Evolutionary conservation across 768 basidiomycete species (phyloP).

Genomic region (Macrolepiota dolichaula): DNA sequence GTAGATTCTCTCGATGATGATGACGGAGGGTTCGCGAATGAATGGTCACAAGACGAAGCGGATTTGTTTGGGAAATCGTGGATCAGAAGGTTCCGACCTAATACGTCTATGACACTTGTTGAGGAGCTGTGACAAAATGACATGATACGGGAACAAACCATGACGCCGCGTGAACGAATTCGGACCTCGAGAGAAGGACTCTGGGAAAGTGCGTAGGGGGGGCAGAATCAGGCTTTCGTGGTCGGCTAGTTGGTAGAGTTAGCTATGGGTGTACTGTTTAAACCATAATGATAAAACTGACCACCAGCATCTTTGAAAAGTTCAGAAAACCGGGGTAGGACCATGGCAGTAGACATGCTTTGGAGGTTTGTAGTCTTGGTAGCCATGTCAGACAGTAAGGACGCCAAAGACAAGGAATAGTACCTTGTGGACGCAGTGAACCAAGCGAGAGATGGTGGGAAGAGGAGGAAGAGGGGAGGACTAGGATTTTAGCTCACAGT

Average conservation of each 20-base stretch:
- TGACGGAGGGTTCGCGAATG: not conserved
- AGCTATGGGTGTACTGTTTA: not conserved
- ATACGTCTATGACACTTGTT: not conserved
- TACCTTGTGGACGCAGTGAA: not conserved
- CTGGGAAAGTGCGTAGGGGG: slow-evolving; percentile 11
- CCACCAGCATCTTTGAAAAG: not conserved
- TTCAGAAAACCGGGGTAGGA: slow-evolving; percentile 5
- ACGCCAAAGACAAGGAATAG: not conserved
- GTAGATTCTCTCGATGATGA: not conserved
- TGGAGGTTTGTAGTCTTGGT: not conserved
- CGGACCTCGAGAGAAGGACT: slow-evolving; percentile 1
- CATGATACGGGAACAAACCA: not conserved
- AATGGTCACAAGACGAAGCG: not conserved
- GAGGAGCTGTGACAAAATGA: not conserved
- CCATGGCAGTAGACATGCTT: slow-evolving; percentile 5
- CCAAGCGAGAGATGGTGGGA: not conserved
- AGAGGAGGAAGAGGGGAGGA: not conserved
- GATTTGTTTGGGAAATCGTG: not conserved
- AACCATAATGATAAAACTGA: not conserved
- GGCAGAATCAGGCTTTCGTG: slow-evolving; percentile 6
- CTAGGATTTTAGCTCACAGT: not conserved
- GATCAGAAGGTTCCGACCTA: not conserved
- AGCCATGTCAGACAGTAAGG: not conserved
- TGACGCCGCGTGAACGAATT: not conserved
- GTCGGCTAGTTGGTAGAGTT: not conserved